Percentiles rank a stretch among this genome's conserved stretches.
phyloP scores from a whole-genome alignment of 805 yeast genomes.

The Candida xyloterini region DNA sequence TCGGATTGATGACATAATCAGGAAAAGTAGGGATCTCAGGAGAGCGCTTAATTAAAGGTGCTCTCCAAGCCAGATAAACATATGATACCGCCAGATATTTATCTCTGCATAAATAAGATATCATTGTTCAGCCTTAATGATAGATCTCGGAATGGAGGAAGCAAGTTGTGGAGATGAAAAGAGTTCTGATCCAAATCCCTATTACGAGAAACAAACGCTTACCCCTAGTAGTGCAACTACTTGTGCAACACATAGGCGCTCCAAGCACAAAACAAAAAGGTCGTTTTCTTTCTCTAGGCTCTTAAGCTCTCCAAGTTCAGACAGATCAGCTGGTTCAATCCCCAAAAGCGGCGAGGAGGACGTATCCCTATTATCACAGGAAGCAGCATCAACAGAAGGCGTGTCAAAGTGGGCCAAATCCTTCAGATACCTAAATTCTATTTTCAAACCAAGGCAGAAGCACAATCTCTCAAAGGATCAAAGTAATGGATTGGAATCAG shows the following conservation, averaged over 20 bases:
- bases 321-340: not conserved
- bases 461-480: not conserved
- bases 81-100: not conserved
- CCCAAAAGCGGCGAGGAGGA: not conserved
- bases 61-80: not conserved
- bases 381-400: not conserved
- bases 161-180: too few species aligned
- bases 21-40: not conserved
- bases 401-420: not conserved
- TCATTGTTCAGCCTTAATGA: too few species aligned
- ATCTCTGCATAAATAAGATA: not conserved
- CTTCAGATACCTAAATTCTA: not conserved
- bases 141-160: too few species aligned
- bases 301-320: not conserved
- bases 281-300: conserved; percentile 13
- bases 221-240: not conserved
- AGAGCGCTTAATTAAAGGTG: not conserved
- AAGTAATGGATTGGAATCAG: not conserved
- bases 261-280: conserved; percentile 3
- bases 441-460: not conserved
- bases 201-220: too few species aligned
- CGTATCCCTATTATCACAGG: not conserved
- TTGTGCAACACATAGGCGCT: not conserved
- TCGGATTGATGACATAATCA: not conserved
- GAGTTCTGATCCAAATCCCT: too few species aligned